Percentiles rank a stretch among this genome's conserved stretches.
phyloP scores from a whole-genome alignment of 805 yeast species.

The Starmerella sp. region DNA sequence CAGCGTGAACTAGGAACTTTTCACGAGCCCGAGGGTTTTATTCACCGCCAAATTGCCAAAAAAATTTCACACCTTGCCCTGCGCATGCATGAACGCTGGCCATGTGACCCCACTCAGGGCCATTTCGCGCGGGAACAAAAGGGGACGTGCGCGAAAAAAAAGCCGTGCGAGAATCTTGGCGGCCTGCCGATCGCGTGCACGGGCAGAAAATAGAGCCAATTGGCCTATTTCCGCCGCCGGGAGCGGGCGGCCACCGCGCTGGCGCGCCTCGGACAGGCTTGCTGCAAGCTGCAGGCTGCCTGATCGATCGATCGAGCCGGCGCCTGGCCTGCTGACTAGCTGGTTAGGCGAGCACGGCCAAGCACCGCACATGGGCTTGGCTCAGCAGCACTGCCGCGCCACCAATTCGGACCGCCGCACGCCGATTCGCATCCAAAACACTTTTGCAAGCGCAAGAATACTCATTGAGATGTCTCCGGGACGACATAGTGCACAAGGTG shows the following conservation, averaged over 20 bases:
- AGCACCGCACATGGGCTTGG: neutral
- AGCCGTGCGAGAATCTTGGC: neutral
- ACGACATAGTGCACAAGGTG: too few species aligned
- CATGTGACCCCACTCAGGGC: neutral
- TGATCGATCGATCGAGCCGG: neutral
- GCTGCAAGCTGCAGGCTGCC: neutral
- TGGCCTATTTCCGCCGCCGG: neutral
- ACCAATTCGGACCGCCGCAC: too few species aligned
- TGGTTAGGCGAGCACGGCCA: too few species aligned
- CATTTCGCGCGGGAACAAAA: neutral
- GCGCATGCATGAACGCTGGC: neutral
- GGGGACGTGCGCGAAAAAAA: neutral
- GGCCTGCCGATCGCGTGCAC: neutral
- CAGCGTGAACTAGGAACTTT: neutral
- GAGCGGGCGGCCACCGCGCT: too few species aligned
- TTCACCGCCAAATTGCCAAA: neutral
- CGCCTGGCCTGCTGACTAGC: neutral
- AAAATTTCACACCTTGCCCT: constrained; percentile 4
- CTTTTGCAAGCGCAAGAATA: too few species aligned
- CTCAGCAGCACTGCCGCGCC: too few species aligned
- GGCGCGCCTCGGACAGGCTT: neutral
- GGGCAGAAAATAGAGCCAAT: neutral
- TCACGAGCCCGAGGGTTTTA: neutral
- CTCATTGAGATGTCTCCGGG: too few species aligned
- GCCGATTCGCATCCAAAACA: too few species aligned